phyloP scores from a whole-genome alignment of 192 early-diverging fungal genomes.

The Lobulomyces angularis region DNA sequence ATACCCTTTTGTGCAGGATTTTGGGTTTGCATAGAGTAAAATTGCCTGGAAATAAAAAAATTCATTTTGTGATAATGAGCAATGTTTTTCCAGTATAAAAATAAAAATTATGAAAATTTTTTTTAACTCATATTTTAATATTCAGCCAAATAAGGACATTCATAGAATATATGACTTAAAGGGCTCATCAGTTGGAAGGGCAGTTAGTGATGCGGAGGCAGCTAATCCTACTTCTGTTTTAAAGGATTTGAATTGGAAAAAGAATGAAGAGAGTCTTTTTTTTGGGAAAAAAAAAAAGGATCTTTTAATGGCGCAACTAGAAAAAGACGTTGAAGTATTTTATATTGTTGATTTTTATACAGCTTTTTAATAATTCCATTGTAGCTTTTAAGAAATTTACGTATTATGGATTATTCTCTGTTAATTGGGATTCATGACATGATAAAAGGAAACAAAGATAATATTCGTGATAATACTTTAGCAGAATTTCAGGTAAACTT shows the following conservation, averaged over 20 bases:
- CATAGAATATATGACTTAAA: constrained; percentile 95
- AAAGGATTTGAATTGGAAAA: constrained; percentile 95
- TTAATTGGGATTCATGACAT: constrained; percentile 86
- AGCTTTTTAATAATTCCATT: background rate
- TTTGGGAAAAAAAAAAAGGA: constrained; percentile 70
- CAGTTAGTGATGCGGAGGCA: constrained; percentile 62
- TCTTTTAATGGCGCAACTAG: constrained; percentile 74
- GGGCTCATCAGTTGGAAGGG: constrained; percentile 78
- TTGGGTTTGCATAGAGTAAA: constrained; percentile 95
- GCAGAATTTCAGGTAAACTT: constrained; percentile 60
- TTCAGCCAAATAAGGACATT: constrained; percentile 92
- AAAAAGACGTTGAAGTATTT: constrained; percentile 64
- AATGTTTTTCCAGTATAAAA: constrained; percentile 99
- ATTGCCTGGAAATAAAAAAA: constrained; percentile 79
- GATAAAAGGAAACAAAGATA: constrained; percentile 69
- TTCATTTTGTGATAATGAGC: constrained; percentile 99
- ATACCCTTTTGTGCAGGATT: constrained; percentile 87
- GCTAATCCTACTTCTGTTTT: constrained; percentile 78
- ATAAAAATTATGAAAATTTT: no score
- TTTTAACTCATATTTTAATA: no score
- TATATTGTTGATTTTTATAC: constrained; percentile 7
- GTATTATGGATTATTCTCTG: constrained; percentile 99
- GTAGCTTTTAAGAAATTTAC: constrained; percentile 49
- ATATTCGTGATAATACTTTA: constrained; percentile 85
- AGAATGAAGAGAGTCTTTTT: constrained; percentile 55